Evolutionary conservation across 495 filamentous ascomycete species (phyloP).

Genomic region (Hyaloscypha finlandica): DNA sequence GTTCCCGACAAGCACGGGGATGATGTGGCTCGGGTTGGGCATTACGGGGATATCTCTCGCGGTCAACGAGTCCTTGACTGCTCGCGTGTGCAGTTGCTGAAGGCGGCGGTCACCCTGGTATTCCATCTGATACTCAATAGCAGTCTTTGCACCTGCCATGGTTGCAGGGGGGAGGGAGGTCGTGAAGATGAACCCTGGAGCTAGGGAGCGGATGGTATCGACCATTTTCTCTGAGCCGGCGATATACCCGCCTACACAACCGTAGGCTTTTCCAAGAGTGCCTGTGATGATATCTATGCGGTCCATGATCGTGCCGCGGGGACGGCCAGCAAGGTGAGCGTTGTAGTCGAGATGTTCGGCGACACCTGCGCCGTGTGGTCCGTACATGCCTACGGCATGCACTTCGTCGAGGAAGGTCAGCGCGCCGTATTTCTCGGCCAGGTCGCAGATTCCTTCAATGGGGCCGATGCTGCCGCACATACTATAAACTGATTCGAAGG

Average conservation of each 20-base stretch:
- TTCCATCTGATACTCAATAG: conserved; percentile 87
- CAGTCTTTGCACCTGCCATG: conserved; percentile 90
- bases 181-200: conserved; percentile 98
- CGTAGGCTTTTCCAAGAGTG: conserved; percentile 96
- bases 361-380: conserved; percentile 92
- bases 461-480: conserved; percentile 98
- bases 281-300: conserved; percentile 97
- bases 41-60: conserved; percentile 93
- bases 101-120: conserved; percentile 81
- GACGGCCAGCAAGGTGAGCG: conserved; percentile 63
- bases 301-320: conserved; percentile 88
- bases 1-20: conserved; percentile 91
- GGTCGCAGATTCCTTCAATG: conserved; percentile 91
- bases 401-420: conserved; percentile 98
- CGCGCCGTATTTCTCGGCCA: conserved; percentile 96
- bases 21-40: conserved; percentile 94
- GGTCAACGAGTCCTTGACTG: conserved; percentile 78
- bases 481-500: conserved; percentile 97
- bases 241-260: conserved; percentile 97
- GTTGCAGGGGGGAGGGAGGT: conserved; percentile 93
- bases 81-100: conserved; percentile 93
- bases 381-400: conserved; percentile 99
- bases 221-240: conserved; percentile 86
- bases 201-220: conserved; percentile 93
- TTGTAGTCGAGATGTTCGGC: conserved; percentile 97